phyloP scores from a whole-genome alignment of 2,329 filamentous ascomycete species.

The Phoma sp. region DNA sequence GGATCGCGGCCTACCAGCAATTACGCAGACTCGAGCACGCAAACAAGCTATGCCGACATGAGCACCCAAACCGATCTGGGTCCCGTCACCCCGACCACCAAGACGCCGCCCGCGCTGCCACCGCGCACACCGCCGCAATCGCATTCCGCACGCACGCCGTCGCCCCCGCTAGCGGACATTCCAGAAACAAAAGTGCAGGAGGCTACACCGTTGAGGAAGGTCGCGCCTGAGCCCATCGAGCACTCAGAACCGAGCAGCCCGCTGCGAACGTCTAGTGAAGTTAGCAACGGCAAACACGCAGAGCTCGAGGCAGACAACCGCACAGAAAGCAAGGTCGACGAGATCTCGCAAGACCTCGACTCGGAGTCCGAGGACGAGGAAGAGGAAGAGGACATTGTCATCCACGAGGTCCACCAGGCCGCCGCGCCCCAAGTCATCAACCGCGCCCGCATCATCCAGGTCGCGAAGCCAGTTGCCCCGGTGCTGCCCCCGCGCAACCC shows the following conservation, averaged over 20 bases:
- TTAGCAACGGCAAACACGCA: slow-evolving; percentile 53
- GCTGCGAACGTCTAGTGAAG: slow-evolving; percentile 27
- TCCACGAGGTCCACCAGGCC: slow-evolving; percentile 71
- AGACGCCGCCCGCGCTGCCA: slow-evolving; percentile 31
- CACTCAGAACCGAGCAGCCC: slow-evolving; percentile 17
- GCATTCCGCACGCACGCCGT: slow-evolving; percentile 24
- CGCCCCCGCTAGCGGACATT: slow-evolving; percentile 42
- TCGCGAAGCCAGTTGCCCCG: slow-evolving; percentile 79
- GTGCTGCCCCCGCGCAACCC: slow-evolving; percentile 80
- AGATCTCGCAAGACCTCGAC: neutral
- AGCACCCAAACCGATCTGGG: slow-evolving; percentile 66
- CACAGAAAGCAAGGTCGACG: neutral
- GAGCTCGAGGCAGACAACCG: slow-evolving; percentile 31
- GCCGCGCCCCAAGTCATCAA: slow-evolving; percentile 71
- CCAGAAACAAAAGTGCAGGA: slow-evolving; percentile 40
- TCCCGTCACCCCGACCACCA: slow-evolving; percentile 14
- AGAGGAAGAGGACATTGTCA: slow-evolving; percentile 67
- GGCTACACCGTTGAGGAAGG: slow-evolving; percentile 18
- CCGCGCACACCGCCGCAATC: slow-evolving; percentile 23
- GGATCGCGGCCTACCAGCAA: slow-evolving; percentile 63
- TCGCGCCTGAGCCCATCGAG: neutral
- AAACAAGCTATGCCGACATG: slow-evolving; percentile 55
- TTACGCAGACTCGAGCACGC: slow-evolving; percentile 44
- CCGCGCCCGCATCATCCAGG: slow-evolving; percentile 81
- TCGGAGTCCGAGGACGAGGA: neutral